Evolutionary conservation across 345 rosid species (phyloP).

Genomic region (Citrus sinensis): DNA sequence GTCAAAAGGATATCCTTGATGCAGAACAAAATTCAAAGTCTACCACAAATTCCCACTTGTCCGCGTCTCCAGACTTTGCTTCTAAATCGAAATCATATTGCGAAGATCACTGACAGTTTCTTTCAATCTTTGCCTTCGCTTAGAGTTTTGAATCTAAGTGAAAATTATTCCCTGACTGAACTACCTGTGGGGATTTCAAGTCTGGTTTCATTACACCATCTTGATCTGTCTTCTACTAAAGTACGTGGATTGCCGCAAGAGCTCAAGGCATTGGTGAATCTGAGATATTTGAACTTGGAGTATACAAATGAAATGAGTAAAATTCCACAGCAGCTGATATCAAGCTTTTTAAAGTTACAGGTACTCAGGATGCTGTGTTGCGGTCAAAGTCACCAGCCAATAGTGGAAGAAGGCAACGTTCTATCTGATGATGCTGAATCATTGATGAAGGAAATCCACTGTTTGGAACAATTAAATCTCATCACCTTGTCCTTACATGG

Average conservation of each 20-base stretch:
- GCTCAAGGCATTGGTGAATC: no score
- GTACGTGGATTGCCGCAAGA: no score
- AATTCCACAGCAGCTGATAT: no score
- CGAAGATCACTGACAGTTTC: conserved; percentile 1
- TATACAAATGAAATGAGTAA: rapidly evolving
- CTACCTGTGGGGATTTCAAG: conserved; percentile 25
- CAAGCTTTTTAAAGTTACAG: no score
- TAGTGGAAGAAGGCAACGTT: no score
- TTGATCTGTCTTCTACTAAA: not conserved
- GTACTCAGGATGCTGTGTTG: no score
- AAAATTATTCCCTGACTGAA: not conserved
- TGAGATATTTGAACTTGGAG: no score
- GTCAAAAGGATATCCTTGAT: conserved; percentile 11
- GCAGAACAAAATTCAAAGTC: not conserved
- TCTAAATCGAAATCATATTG: not conserved
- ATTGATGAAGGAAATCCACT: no score
- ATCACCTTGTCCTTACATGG: no score
- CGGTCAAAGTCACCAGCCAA: no score
- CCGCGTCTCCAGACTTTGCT: conserved; percentile 19
- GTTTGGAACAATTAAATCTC: no score
- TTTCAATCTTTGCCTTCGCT: conserved; percentile 20
- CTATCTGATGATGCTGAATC: no score
- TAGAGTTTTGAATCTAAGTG: conserved; percentile 27
- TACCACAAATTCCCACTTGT: conserved; percentile 5
- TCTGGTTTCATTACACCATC: conserved; percentile 14